A percentile compares a stretch with the other conserved stretches of the same genome.
Evolutionary conservation across 768 basidiomycete genomes (phyloP).

Genomic region (Sarcodon aspratus): DNA sequence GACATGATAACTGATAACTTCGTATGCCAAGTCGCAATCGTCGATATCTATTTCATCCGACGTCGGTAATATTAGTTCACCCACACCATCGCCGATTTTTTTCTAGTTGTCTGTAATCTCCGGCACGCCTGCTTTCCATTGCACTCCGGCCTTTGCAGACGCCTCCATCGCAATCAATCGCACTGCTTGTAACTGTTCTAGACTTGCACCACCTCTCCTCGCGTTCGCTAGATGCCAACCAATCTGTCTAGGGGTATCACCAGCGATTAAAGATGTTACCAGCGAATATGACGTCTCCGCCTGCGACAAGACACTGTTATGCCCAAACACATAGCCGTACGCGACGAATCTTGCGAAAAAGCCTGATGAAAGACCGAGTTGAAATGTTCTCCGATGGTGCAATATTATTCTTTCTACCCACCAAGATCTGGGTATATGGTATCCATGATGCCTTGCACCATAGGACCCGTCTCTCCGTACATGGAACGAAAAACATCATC

Average conservation of each 20-base stretch:
- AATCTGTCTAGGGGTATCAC: constrained; percentile 52
- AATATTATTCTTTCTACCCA: constrained; percentile 14
- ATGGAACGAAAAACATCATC: constrained; percentile 30
- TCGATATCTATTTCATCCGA: not conserved
- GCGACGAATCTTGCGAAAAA: constrained; percentile 42
- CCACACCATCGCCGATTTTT: too few species aligned
- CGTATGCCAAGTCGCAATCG: not conserved
- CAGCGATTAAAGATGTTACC: constrained; percentile 47
- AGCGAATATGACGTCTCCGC: constrained; percentile 50
- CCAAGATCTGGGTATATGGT: constrained; percentile 55
- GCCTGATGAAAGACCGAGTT: constrained; percentile 20
- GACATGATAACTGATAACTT: constrained; percentile 13
- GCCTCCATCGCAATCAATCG: constrained; percentile 43
- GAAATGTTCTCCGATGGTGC: not conserved
- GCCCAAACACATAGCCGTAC: constrained; percentile 46
- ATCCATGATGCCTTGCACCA: constrained; percentile 34
- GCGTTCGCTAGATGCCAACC: constrained; percentile 54
- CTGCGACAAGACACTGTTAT: constrained; percentile 31
- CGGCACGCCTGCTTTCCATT: constrained; percentile 44
- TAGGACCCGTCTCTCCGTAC: constrained; percentile 44
- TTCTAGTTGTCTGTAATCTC: constrained; percentile 13
- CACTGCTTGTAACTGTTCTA: constrained; percentile 41
- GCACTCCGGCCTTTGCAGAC: constrained; percentile 33
- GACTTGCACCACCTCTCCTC: constrained; percentile 38
- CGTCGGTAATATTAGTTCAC: too few species aligned